Evolutionary conservation across 192 early-diverging fungal species (phyloP), one percentile per base, ranked within the genome.

Genomic region (Paraglomus occultum): DNA sequence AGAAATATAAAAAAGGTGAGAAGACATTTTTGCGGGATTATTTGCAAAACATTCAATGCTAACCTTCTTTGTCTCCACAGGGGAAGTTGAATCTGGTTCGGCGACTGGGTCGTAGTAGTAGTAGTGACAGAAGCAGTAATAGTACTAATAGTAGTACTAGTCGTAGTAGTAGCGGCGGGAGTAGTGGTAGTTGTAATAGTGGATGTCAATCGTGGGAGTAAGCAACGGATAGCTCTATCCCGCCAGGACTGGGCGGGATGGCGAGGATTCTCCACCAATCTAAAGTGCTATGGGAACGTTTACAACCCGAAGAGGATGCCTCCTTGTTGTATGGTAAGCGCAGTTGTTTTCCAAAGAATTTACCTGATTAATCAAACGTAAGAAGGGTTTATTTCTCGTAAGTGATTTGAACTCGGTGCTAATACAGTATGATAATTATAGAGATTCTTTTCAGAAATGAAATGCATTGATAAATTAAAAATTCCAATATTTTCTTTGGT

Each of bases 41-140:
- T 64, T 64, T 64, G 10, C 46, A n/a, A 64, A 48, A 8, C 47
- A 64, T 64, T 64, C 8, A 64, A 10, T 64, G 45, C 61, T 64
- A 64, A 64, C 61, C 61, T 64, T 64, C 17, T 64, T 64, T 6
- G n/a, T 3, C 15, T 6, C 15, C 42, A 15, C 42, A 64, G 47
- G 20, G 61, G 20, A 22, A 64, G 5, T 64, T 64, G 5, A 64
- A 49, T 64, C 22, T 49, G 31, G n/a, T n/a, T n/a, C n/a, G n/a
- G n/a, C n/a, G n/a, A n/a, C n/a, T n/a, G n/a, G n/a, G n/a, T n/a
- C n/a, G n/a, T n/a, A n/a, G n/a, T n/a, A n/a, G n/a, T n/a, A n/a
- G n/a, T n/a, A n/a, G n/a, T n/a, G 31, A n/a, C 3, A 3, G 31
- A 3, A 31, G 31, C 1, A 31, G 31, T 31, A 3, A 3, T 31